Conservation (phyloP, 2,329 filamentous ascomycete genomes). For the Elsinoe necatrix region DNA sequence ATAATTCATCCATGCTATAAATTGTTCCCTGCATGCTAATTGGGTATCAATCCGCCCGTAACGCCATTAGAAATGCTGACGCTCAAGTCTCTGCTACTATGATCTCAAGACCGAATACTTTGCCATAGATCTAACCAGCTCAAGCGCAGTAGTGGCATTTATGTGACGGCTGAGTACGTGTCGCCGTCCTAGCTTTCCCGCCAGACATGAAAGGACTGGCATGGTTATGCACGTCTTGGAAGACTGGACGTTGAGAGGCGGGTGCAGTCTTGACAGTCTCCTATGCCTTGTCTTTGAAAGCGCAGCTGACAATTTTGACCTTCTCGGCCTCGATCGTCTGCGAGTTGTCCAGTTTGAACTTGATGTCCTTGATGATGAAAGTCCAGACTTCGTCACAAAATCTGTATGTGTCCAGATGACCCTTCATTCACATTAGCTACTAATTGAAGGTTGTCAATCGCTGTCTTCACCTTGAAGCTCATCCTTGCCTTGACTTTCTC, state of each 20-base stretch:
- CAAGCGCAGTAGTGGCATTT: too few species aligned
- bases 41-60: background rate
- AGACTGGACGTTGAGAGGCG: background rate
- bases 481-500: constrained; percentile 87
- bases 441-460: background rate
- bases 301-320: constrained; percentile 98
- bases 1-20: background rate
- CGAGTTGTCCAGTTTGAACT: constrained; percentile 87
- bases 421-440: constrained; percentile 46
- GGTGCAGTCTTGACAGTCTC: background rate
- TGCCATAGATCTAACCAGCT: too few species aligned
- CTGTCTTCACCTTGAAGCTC: constrained; percentile 75
- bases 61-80: background rate
- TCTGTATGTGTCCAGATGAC: constrained; percentile 93
- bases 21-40: background rate
- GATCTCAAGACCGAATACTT: background rate
- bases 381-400: constrained; percentile 98
- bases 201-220: background rate
- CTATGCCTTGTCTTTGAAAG: constrained; percentile 59
- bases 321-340: constrained; percentile 73
- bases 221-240: background rate
- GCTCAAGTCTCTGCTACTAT: background rate
- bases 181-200: background rate
- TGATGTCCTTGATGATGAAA: constrained; percentile 96
- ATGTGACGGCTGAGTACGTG: too few species aligned